Evolutionary conservation across 2,329 filamentous ascomycete species (phyloP), one percentile per base, ranked within the genome.

Genomic region (Ophiostoma quercus): DNA sequence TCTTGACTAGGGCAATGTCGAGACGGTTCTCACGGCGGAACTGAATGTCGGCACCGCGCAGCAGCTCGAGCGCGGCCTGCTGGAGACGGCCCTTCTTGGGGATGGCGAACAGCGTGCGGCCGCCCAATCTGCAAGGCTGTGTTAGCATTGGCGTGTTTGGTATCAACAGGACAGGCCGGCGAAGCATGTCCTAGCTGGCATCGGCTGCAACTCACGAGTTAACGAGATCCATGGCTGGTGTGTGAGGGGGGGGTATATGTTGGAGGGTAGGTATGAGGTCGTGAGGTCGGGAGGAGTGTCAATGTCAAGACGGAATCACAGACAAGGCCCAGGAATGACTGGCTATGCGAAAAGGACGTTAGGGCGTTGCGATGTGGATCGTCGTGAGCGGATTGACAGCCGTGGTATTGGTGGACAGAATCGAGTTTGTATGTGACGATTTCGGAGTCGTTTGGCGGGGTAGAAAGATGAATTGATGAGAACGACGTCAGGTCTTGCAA

Each of bases 31-130:
- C 93, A 77, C 95, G 90, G 79, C 92, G 90, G 83, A 99, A 99
- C 80, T 99, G 93, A 76, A 99, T 94, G 79, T 99, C 95, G 76
- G 91, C 92, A 74, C 95, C 95, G 77, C 94, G 86, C 69, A 99
- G 90, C 68, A 99, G 89, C 79, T 98, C 93, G 67, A 99, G 87
- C 69, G 92, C 88, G 71, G 92, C 88, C 81, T 92, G 87, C 80
- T 97, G 91, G 69, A 99, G 88, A 70, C 95, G 92, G 73, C 95
- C 95, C 90, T 99, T 99, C 83, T 99, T 99, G 72, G 95, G 95
- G n/a, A 99, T 92, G 72, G 95, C 95, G 78, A 99, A 97, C 73
- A 98, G 87, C 70, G 98, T 86, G 74, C 95, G 91, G 77, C 94
- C 94, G 84, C 95, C 92, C 78, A 97, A 86, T 83, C 93, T 96